Evolutionary conservation across 2,329 filamentous ascomycete genomes (phyloP).

Genomic region (Colletotrichum tropicale): DNA sequence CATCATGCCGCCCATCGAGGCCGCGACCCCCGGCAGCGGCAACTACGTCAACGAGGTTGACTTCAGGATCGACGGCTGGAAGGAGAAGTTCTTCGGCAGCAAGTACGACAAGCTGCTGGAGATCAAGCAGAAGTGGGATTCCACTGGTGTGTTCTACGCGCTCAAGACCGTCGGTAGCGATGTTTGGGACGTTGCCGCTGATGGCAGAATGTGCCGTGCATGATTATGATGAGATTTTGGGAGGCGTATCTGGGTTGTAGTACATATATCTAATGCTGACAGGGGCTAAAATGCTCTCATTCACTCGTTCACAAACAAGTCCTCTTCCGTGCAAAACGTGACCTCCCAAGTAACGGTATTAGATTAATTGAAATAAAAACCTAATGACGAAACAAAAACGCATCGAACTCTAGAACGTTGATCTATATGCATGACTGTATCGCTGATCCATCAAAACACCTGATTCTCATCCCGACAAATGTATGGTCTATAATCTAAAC

Average conservation of each 20-base stretch:
- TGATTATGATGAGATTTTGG: background rate
- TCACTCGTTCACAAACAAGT: background rate
- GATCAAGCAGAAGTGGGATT: conserved; percentile 58
- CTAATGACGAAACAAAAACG: background rate
- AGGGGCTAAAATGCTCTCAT: background rate
- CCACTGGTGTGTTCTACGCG: conserved; percentile 49
- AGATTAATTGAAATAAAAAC: background rate
- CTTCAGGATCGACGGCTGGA: conserved; percentile 49
- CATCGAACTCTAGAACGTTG: background rate
- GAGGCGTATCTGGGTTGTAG: background rate
- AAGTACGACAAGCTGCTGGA: conserved; percentile 45
- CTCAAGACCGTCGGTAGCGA: conserved; percentile 56
- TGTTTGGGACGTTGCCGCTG: conserved; percentile 43
- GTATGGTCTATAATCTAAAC: no score
- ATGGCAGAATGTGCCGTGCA: conserved; percentile 44
- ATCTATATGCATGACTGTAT: background rate
- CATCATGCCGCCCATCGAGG: conserved; percentile 22
- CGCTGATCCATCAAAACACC: background rate
- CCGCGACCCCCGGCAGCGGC: conserved; percentile 42
- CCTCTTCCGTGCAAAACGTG: background rate
- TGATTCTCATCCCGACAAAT: background rate
- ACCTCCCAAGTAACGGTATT: background rate
- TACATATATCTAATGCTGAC: background rate
- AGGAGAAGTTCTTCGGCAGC: conserved; percentile 49
- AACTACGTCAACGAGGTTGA: conserved; percentile 59